Percentiles rank a stretch among this genome's conserved stretches.
These are phyloP conservation scores for Trypanosoma melophagium DNA, from an alignment of 208 protist genomes.

Conservation along the genomic window DNA sequence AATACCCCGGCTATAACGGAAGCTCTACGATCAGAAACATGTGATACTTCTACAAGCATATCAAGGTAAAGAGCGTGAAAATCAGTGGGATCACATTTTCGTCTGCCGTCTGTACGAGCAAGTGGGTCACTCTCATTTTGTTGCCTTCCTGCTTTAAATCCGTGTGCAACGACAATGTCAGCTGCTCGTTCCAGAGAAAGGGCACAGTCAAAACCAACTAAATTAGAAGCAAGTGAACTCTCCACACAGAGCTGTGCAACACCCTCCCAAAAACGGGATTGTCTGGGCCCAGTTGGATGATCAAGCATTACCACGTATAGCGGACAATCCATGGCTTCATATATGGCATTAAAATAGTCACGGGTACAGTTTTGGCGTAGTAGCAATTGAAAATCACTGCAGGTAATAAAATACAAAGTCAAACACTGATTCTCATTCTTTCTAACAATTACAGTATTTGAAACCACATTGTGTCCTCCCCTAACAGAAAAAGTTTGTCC, in stretches of 20 bases:
- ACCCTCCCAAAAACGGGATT: conserved; percentile 23
- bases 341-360: conserved; percentile 20
- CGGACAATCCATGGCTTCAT: conserved; percentile 12
- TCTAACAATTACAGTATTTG: conserved; percentile 17
- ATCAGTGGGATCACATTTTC: conserved; percentile 68
- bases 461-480: conserved; percentile 14
- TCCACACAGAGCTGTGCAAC: conserved; percentile 19
- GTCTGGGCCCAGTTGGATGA: conserved; percentile 8
- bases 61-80: conserved; percentile 67
- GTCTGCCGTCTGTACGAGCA: conserved; percentile 47
- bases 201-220: conserved; percentile 24
- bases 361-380: conserved; percentile 21
- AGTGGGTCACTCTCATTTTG: conserved; percentile 44
- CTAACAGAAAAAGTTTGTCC: neutral
- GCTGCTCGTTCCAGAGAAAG: conserved; percentile 11
- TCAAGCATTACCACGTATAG: conserved; percentile 24
- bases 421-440: conserved; percentile 2
- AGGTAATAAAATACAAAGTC: conserved; percentile 17
- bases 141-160: conserved; percentile 34
- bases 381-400: conserved; percentile 23
- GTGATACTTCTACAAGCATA: conserved; percentile 69
- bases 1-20: conserved; percentile 55
- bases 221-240: conserved; percentile 4
- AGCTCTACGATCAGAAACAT: conserved; percentile 54
- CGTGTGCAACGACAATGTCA: conserved; percentile 39